Evolutionary conservation across 495 filamentous ascomycete genomes (phyloP).

Genomic region (Podospora australis): DNA sequence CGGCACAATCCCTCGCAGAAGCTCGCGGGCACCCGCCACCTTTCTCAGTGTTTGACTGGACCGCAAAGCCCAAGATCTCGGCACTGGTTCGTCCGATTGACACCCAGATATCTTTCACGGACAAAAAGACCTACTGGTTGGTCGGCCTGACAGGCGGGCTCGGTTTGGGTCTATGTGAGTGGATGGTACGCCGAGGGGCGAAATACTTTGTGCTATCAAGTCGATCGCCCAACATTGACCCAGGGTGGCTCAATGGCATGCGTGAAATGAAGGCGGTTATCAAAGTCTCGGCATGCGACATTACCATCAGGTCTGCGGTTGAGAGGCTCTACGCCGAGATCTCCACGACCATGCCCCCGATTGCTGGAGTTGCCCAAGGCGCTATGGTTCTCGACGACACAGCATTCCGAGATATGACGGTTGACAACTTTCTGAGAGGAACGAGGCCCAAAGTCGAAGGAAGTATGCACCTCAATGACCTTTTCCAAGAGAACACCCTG

Average conservation of each 20-base stretch:
- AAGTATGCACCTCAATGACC: not conserved
- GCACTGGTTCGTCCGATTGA: not conserved
- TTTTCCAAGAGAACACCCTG: constrained; percentile 16
- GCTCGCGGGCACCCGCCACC: too few species aligned
- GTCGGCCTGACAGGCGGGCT: not conserved
- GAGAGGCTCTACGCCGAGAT: not conserved
- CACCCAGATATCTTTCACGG: not conserved
- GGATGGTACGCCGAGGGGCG: not conserved
- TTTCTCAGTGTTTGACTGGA: not conserved
- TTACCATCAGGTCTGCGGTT: not conserved
- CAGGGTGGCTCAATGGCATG: not conserved
- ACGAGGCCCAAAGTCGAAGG: not conserved
- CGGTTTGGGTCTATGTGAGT: not conserved
- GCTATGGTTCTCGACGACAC: not conserved
- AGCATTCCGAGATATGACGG: not conserved
- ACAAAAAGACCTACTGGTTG: not conserved
- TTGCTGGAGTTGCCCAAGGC: not conserved
- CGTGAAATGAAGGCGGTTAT: not conserved
- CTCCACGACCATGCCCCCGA: not conserved
- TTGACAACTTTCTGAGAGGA: not conserved
- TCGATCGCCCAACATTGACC: not conserved
- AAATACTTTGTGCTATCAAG: not conserved
- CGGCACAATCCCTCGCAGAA: too few species aligned
- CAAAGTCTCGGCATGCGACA: not conserved
- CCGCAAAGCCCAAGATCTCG: not conserved